Evolutionary conservation across 1,139 yeast species (phyloP), one percentile per base, ranked within the genome.

Genomic region (Wickerhamomyces sp.): DNA sequence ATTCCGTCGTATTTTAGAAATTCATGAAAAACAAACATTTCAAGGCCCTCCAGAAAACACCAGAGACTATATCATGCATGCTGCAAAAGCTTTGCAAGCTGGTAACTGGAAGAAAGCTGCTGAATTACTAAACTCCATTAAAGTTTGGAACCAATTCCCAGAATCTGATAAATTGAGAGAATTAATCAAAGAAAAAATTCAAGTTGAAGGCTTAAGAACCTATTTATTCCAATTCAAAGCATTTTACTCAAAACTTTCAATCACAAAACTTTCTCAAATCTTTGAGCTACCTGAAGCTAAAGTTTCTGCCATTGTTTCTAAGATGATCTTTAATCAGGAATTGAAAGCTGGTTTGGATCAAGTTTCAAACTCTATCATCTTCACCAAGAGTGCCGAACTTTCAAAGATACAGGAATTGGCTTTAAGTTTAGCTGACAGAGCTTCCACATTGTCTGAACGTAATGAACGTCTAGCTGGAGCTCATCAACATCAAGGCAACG

Each of bases 41-140:
- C 88, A 90, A 50, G 98, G 98, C 29, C 98, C 98, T 33, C 97
- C 97, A 42, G 98, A 92, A 68, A 87, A 92, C 64, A 86, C 95
- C 39, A 84, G 95, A 60, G 99, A 92, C 64, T 89, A 79, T 65
- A 83, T 92, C 55, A 82, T 92, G 73, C 90, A 87, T 63, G 96
- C 97, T 38, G 94, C 97, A 33, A 82, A 82, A 65, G 81, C 89
- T 33, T 78, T 94, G 64, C 86, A 87, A 61, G 78, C 76, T 54
- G 97, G 97, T 52, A 88, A 92, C 60, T 92, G 98, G 98, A 67
- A 74, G 45, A 72, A 76, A 55, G 83, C 96, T 32, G 76, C 81
- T 53, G 77, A 78, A 36, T 74, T 87, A 56, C 74, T 94, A 57
- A 70, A 75, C 34, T 70, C 84, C 25, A 84, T 94, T 60, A 86